Evolutionary conservation across 345 rosid species (phyloP), one percentile per base, ranked within the genome.

Genomic region (Linum lewisii): DNA sequence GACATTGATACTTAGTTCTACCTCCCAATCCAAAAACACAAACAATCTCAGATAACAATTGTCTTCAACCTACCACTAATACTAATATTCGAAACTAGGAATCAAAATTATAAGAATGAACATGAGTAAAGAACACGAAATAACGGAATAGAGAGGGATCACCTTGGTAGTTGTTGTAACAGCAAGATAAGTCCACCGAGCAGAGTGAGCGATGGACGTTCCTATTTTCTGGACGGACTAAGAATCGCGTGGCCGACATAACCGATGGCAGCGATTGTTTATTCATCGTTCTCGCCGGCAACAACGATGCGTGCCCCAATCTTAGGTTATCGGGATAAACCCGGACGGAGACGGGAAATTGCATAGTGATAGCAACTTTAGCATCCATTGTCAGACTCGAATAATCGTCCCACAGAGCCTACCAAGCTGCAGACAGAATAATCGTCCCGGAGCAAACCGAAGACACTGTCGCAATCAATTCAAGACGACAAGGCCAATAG

Each of bases 141-240:
- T 10, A 63, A 20, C 9, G 8, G 5, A 13, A 10, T 10, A n/a
- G 8, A n/a, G 23, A 21, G 8, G 7, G 64, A 58, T 2, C 63
- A 90, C 97, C 95, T 75, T 90, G 65, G 66, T 66, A 70, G 55
- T 78, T 82, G 47, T 74, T 75, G 61, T 69, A 74, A 56, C 80
- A 75, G 59, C 78, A 79, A 0, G 78, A 75, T 75, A 67, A 80
- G 59, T 65, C 73, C 52, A 69, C 73, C 52, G 68, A 65, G 29
- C 81, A 71, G 42, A 54, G 53, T 0, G 69, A 58, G 24, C 44
- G 8, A 19, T 13, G 32, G 45, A 1, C 14, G 13, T 3, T 42
- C 47, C 47, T 11, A 4, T 42, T 42, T 16, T 16, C 18, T 16
- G 15, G 14, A 9, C 16, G 0, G 16, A 42, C 47, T 16, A 16